These are phyloP conservation scores for Dendrobium officinale DNA, from an alignment of 106 monocot species.

Conservation along the genomic window DNA sequence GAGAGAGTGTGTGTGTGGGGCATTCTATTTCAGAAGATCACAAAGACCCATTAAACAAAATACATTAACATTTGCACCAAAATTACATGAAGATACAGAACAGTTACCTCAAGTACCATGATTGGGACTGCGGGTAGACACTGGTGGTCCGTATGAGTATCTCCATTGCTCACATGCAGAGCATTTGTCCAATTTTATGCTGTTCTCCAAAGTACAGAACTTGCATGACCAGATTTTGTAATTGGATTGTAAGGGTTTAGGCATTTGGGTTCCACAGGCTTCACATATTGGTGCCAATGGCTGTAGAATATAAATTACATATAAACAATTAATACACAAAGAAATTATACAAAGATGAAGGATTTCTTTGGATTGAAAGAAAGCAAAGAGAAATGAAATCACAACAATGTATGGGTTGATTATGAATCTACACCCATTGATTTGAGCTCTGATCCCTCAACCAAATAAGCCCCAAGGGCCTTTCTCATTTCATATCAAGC, in stretches of 20 bases:
- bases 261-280: conserved; percentile 56
- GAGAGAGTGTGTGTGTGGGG: neutral
- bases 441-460: too few species aligned
- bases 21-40: neutral
- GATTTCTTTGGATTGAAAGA: neutral
- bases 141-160: conserved; percentile 56
- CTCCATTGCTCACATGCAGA: conserved; percentile 65
- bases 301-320: conserved; percentile 18
- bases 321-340: neutral
- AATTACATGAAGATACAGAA: neutral
- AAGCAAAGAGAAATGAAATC: neutral
- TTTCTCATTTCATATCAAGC: too few species aligned
- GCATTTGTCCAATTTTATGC: conserved; percentile 50
- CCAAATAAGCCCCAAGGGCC: too few species aligned
- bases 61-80: neutral
- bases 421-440: too few species aligned
- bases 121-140: conserved; percentile 32
- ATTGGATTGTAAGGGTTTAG: conserved; percentile 24
- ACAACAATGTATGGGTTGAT: too few species aligned
- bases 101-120: conserved; percentile 33
- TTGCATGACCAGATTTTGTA: conserved; percentile 58
- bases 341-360: neutral
- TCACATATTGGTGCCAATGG: conserved; percentile 54
- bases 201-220: conserved; percentile 70
- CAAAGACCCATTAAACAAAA: neutral